These are phyloP conservation scores for Pseudoperonospora humuli DNA, from an alignment of 352 stramenopile genomes.

Conservation along the genomic window DNA sequence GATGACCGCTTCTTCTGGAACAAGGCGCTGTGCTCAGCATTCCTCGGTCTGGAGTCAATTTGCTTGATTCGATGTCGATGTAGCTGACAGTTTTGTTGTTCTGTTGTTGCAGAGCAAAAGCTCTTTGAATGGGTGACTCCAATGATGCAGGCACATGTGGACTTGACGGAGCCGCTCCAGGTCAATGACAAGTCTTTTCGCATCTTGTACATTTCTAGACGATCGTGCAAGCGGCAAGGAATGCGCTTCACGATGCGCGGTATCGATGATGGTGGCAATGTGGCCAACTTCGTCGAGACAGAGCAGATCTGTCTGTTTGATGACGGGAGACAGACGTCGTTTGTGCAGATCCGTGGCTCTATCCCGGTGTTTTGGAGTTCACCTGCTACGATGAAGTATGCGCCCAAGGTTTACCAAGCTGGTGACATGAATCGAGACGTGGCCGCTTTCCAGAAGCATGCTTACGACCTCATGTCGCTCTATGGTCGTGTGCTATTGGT, in stretches of 20 bases:
- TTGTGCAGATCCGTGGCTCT: constrained; percentile 88
- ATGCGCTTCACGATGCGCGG: constrained; percentile 91
- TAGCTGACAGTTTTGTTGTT: constrained; percentile 1
- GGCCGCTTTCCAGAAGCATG: constrained; percentile 46
- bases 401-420: constrained; percentile 77
- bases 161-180: constrained; percentile 39
- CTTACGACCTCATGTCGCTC: constrained; percentile 51
- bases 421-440: constrained; percentile 36
- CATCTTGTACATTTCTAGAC: constrained; percentile 65
- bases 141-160: constrained; percentile 69
- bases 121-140: constrained; percentile 72
- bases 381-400: constrained; percentile 89
- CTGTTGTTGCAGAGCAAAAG: constrained; percentile 44
- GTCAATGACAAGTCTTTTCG: constrained; percentile 48
- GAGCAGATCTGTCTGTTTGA: constrained; percentile 88
- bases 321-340: constrained; percentile 48
- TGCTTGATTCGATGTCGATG: not conserved
- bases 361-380: constrained; percentile 93
- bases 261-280: constrained; percentile 84
- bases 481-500: constrained; percentile 84
- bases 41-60: constrained; percentile 35
- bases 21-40: constrained; percentile 49
- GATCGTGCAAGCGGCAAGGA: constrained; percentile 76
- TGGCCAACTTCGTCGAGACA: constrained; percentile 94
- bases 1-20: constrained; percentile 93